phyloP scores from a whole-genome alignment of 73 alveolate genomes.

The Paramecium biaurelia region DNA sequence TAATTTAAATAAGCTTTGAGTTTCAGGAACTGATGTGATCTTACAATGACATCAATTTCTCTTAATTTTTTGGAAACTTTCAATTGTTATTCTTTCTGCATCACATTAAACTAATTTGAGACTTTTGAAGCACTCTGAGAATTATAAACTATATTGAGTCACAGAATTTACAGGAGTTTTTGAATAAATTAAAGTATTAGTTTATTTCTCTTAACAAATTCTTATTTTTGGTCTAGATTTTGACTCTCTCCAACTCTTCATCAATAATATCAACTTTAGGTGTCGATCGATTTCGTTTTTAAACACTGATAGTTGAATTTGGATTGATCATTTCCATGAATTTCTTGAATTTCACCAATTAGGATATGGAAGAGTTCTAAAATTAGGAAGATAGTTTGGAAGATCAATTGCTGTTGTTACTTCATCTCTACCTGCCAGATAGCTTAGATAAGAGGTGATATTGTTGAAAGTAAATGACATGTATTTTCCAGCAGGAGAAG shows the following conservation, averaged over 20 bases:
- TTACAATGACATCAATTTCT: conserved; percentile 36
- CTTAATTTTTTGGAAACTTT: background rate
- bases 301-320: background rate
- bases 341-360: background rate
- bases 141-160: background rate
- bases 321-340: background rate
- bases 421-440: conserved; percentile 10
- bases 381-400: background rate
- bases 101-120: background rate
- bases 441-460: background rate
- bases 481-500: conserved; percentile 23
- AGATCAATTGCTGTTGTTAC: background rate
- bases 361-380: background rate
- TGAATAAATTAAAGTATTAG: background rate
- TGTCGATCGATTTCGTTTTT: conserved; percentile 22
- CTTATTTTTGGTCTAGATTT: background rate
- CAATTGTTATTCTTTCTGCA: background rate
- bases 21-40: conserved; percentile 7
- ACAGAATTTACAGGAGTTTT: background rate
- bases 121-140: conserved; percentile 27
- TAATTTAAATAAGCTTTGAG: background rate
- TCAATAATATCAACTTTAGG: background rate
- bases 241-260: background rate
- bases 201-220: background rate
- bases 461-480: conserved; percentile 20